Base-by-base conservation (phyloP, 495 filamentous ascomycete species). In the Oidiodendron maius region DNA sequence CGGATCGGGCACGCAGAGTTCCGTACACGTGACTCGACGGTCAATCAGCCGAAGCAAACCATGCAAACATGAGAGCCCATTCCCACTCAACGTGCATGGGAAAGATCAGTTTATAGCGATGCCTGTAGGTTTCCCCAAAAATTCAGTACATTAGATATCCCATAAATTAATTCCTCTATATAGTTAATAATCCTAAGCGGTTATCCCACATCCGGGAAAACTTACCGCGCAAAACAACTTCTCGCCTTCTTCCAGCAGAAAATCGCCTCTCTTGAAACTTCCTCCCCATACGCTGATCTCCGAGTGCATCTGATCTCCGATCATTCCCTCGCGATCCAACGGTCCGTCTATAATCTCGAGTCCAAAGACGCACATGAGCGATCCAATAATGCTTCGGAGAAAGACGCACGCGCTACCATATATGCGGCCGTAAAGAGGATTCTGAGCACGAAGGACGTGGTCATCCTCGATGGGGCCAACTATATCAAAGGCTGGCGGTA, bases 401-500 rank as follows among this genome's bases (percentile, higher is more conserved):
- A 98, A 64, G 85, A 94, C 63, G 88, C 89, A 1, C 82, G 93
- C n/a, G 91, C 89, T 2, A 76, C 87, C 11, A 76, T 86, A 25
- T 93, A 86, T 62, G 86, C 82, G 22, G 87, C 91, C 35, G 80
- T 95, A 23, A 96, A 96, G 71, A 80, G 93, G 30, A 75, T 77
- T 30, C 74, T 98, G 22, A 78, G 77, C 16, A 76, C 77, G 22
- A 83, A 89, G 55, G 87, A 86, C 56, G 82, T 98, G 50, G 89
- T 97, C 48, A 80, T 98, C 38, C 76, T 90, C 5, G 90, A 96
- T 65, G 86, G 85, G 5, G 76, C 91, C 61, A 96, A 97, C 61
- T 97, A 97, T 67, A 98, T 98, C 68, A 98, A 98, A 66, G 93
- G 93, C 18, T 96, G 86, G 74, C 75, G 93, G 35, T 98, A 98